Percentiles rank a stretch among this genome's conserved stretches.
phyloP scores from a whole-genome alignment of 768 basidiomycete species.

The Chiua virens region DNA sequence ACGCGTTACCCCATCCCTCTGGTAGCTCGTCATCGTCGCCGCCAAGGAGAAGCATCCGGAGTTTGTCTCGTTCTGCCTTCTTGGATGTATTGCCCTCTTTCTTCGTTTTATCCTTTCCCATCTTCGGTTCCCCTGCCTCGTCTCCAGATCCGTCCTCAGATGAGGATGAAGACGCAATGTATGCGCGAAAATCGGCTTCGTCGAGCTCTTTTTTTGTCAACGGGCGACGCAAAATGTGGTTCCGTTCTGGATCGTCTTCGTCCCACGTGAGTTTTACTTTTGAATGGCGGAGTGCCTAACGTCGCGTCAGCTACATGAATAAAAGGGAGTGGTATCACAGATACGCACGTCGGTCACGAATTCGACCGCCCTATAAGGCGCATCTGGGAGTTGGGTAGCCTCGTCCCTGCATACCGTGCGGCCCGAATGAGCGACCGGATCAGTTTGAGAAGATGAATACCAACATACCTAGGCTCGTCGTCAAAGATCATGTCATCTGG shows the following conservation, averaged over 20 bases:
- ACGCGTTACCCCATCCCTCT: conserved; percentile 76
- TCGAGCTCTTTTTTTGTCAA: conserved; percentile 87
- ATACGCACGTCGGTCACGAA: conserved; percentile 87
- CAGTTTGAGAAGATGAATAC: neutral
- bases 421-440: neutral
- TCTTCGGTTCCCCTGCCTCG: conserved; percentile 13
- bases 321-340: no score
- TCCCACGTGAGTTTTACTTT: conserved; percentile 99
- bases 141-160: conserved; percentile 51
- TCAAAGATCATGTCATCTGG: conserved; percentile 88
- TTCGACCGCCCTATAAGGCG: conserved; percentile 72
- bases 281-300: conserved; percentile 91
- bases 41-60: conserved; percentile 75
- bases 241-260: conserved; percentile 90
- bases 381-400: conserved; percentile 62
- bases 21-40: conserved; percentile 67
- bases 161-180: conserved; percentile 70
- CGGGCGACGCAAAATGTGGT: conserved; percentile 72
- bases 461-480: conserved; percentile 63
- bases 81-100: conserved; percentile 25
- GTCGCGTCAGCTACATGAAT: neutral
- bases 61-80: conserved; percentile 58
- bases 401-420: conserved; percentile 62
- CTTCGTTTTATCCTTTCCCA: conserved; percentile 8
- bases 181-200: conserved; percentile 84